These are phyloP conservation scores for Corylus heterophylla DNA, from an alignment of 306 rosid species.

Conservation along the genomic window DNA sequence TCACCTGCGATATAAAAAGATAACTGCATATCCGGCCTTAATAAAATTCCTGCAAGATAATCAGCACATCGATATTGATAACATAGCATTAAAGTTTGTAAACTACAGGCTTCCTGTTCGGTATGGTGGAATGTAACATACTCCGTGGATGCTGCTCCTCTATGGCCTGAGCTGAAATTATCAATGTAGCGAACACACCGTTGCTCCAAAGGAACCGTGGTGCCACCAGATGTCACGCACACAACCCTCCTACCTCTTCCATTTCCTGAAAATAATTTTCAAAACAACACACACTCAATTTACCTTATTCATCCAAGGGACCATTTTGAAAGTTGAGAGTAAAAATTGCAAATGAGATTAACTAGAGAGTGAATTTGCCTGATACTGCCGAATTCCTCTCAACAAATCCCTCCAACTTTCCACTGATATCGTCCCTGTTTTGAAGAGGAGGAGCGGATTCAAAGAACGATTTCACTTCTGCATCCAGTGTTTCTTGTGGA, in stretches of 20 bases:
- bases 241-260: slow-evolving; percentile 60
- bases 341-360: slow-evolving; percentile 2
- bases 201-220: slow-evolving; percentile 94
- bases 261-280: slow-evolving; percentile 29
- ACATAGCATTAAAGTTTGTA: not conserved
- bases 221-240: slow-evolving; percentile 95
- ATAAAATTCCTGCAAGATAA: slow-evolving; percentile 65
- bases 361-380: slow-evolving; percentile 41
- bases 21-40: slow-evolving; percentile 92
- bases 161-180: slow-evolving; percentile 96
- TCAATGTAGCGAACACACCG: slow-evolving; percentile 86
- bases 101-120: not conserved
- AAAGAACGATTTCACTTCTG: slow-evolving; percentile 64
- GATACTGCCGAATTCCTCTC: slow-evolving; percentile 38
- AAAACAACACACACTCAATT: slow-evolving; percentile 25
- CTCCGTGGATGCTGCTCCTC: slow-evolving; percentile 99
- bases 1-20: slow-evolving; percentile 76
- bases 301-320: slow-evolving; percentile 2
- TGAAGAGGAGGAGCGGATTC: slow-evolving; percentile 82
- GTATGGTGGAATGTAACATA: slow-evolving; percentile 35
- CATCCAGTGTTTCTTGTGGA: slow-evolving; percentile 38
- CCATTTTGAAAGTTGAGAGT: not conserved
- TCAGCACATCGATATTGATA: slow-evolving; percentile 21
- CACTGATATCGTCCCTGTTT: slow-evolving; percentile 40
- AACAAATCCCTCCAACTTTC: slow-evolving; percentile 55